Conservation (phyloP, 495 filamentous ascomycete species). For the Parathielavia appendiculata region DNA sequence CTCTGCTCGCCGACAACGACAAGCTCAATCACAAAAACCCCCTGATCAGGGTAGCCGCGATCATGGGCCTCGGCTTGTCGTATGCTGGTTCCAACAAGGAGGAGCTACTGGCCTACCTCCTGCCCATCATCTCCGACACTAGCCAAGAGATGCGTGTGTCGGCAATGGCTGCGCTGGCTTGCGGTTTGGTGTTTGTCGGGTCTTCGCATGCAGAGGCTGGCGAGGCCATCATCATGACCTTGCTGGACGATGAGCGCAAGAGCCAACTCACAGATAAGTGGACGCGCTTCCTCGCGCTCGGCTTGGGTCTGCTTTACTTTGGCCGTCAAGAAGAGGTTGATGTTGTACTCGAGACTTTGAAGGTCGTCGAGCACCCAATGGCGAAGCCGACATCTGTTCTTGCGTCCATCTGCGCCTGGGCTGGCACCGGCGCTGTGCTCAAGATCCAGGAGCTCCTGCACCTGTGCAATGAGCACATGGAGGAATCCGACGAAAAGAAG, state of each 20-base stretch:
- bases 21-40: conserved; percentile 71
- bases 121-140: conserved; percentile 81
- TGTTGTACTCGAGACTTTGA: conserved; percentile 87
- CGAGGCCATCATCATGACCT: conserved; percentile 79
- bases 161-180: conserved; percentile 88
- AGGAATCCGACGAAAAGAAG: conserved; percentile 85
- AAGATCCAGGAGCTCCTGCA: conserved; percentile 95
- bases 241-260: conserved; percentile 85
- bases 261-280: conserved; percentile 93
- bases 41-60: conserved; percentile 68
- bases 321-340: conserved; percentile 97
- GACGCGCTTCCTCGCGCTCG: conserved; percentile 93
- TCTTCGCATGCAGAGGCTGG: conserved; percentile 83
- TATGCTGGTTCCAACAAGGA: conserved; percentile 91
- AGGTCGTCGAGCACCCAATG: conserved; percentile 93
- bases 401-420: conserved; percentile 94
- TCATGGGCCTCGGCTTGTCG: conserved; percentile 92
- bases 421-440: conserved; percentile 90
- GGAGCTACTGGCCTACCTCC: conserved; percentile 69
- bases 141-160: conserved; percentile 87
- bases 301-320: conserved; percentile 89
- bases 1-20: conserved; percentile 71
- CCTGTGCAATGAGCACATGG: conserved; percentile 95
- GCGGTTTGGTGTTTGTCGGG: conserved; percentile 89
- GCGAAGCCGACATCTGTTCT: conserved; percentile 84